Evolutionary conservation across 805 yeast genomes (phyloP).

Genomic region (Spathaspora girioi): DNA sequence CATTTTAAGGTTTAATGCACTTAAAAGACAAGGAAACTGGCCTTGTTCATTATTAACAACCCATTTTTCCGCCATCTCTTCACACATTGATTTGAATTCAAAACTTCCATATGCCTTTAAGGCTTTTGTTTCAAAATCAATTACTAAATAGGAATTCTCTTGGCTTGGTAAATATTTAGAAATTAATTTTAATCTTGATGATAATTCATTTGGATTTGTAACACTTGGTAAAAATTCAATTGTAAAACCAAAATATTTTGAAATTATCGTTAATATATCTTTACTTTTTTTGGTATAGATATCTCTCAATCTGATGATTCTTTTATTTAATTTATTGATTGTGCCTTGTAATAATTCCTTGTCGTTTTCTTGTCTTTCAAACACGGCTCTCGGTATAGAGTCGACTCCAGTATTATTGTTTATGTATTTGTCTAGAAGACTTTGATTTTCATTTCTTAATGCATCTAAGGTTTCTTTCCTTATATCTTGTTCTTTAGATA

Average conservation of each 20-base stretch:
- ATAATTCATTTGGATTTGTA: slow-evolving; percentile 42
- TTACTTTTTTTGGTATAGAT: slow-evolving; percentile 63
- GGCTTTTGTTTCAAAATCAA: slow-evolving; percentile 54
- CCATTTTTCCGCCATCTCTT: slow-evolving; percentile 62
- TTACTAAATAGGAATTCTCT: slow-evolving; percentile 44
- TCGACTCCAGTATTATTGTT: slow-evolving; percentile 15
- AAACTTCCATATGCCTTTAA: slow-evolving; percentile 48
- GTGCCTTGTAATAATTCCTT: slow-evolving; percentile 44
- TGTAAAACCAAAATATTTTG: slow-evolving; percentile 66
- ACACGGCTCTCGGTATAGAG: slow-evolving; percentile 56
- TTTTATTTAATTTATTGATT: slow-evolving; percentile 48
- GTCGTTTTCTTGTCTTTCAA: slow-evolving; percentile 60
- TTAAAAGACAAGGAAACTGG: slow-evolving; percentile 74
- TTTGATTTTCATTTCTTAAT: slow-evolving; percentile 56
- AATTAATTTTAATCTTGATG: slow-evolving; percentile 51
- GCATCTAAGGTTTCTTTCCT: slow-evolving; percentile 49
- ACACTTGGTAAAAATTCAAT: slow-evolving; percentile 58
- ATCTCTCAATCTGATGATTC: slow-evolving; percentile 50
- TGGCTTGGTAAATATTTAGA: slow-evolving; percentile 36
- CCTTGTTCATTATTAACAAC: slow-evolving; percentile 50
- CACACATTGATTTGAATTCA: slow-evolving; percentile 36
- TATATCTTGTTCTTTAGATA: slow-evolving; percentile 55
- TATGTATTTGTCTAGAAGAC: slow-evolving; percentile 35
- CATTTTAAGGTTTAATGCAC: slow-evolving; percentile 67
- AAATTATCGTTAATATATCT: slow-evolving; percentile 66